Evolutionary conservation across 257 asterid species (phyloP).

Genomic region (Jacaranda mimosifolia): DNA sequence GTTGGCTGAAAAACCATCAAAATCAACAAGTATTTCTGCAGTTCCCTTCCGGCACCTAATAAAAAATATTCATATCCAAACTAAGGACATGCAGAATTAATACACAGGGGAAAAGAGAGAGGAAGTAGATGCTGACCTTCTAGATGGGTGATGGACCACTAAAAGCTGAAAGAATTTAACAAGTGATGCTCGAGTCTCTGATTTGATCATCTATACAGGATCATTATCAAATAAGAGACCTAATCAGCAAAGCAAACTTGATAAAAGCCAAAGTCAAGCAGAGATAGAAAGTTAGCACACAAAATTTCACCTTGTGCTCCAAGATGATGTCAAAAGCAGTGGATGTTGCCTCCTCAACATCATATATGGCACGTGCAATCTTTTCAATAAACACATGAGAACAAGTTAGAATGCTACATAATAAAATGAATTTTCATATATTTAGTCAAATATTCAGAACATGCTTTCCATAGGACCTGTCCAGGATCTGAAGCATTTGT

Average conservation of each 20-base stretch:
- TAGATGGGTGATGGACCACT: conserved; percentile 78
- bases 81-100: background rate
- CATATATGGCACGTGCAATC: conserved; percentile 73
- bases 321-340: conserved; percentile 62
- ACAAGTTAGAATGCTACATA: conserved; percentile 30
- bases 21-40: conserved; percentile 68
- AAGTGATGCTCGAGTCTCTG: conserved; percentile 61
- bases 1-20: conserved; percentile 52
- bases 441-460: conserved; percentile 13
- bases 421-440: background rate
- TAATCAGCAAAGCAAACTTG: conserved; percentile 1
- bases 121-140: conserved; percentile 46
- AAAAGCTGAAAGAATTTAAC: conserved; percentile 67
- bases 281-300: conserved; percentile 1
- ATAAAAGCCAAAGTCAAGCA: conserved; percentile 7
- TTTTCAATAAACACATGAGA: conserved; percentile 30
- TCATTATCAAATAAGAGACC: background rate
- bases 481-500: conserved; percentile 56
- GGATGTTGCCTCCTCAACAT: conserved; percentile 75
- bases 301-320: conserved; percentile 55
- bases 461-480: conserved; percentile 53
- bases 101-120: background rate
- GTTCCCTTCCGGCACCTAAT: conserved; percentile 76
- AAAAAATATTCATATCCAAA: conserved; percentile 28
- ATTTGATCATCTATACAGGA: conserved; percentile 59